Percentiles rank a stretch among this genome's conserved stretches.
phyloP scores from a whole-genome alignment of 306 rosid genomes.

The Elaeagnus macrophylla region DNA sequence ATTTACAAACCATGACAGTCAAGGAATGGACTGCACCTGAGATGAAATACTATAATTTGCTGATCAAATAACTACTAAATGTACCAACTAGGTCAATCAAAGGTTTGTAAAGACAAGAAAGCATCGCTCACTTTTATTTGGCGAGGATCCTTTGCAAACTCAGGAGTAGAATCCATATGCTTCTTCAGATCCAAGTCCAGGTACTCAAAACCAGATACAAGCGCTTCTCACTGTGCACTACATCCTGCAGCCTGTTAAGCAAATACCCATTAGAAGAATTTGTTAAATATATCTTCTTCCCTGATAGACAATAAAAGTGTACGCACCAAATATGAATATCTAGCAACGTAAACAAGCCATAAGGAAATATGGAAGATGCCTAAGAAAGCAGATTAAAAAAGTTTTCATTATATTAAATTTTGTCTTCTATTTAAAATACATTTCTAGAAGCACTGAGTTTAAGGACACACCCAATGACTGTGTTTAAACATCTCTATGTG shows the following conservation, averaged over 20 bases:
- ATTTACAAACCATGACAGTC: too few relatives aligned
- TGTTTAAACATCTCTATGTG: not conserved
- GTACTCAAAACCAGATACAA: conserved; percentile 89
- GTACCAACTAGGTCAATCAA: not conserved
- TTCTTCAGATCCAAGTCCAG: conserved; percentile 97
- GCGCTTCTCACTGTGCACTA: conserved; percentile 87
- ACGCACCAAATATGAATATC: too few relatives aligned
- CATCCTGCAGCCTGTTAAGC: conserved; percentile 75
- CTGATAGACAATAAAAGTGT: not conserved
- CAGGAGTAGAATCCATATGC: conserved; percentile 97
- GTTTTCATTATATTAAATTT: not conserved
- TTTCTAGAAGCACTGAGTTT: conserved; percentile 1
- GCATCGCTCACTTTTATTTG: conserved; percentile 66
- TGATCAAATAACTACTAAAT: too few relatives aligned
- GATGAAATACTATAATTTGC: too few relatives aligned
- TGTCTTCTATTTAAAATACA: not conserved
- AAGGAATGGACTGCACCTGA: too few relatives aligned
- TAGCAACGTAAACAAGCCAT: not conserved
- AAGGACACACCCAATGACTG: not conserved
- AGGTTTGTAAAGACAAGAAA: conserved; percentile 5
- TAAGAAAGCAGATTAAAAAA: not conserved
- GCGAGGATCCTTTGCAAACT: conserved; percentile 69
- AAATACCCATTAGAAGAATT: conserved; percentile 22
- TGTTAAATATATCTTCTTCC: not conserved
- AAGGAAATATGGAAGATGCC: not conserved